Conservation (phyloP, 1,139 yeast species). For the Geotrichum klebahnii region DNA sequence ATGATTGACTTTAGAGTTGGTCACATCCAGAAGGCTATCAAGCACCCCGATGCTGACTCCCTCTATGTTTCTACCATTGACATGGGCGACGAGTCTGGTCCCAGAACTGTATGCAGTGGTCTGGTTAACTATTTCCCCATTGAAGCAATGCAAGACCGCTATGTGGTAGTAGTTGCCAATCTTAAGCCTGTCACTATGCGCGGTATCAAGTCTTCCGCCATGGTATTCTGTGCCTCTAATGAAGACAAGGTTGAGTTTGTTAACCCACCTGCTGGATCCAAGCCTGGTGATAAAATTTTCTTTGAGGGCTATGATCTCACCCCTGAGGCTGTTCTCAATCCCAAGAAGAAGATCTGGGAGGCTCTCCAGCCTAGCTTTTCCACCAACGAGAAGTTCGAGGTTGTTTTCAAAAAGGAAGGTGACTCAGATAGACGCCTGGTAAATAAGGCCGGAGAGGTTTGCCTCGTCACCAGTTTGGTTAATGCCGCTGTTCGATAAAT, state of each 20-base stretch:
- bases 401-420: slow-evolving; percentile 77
- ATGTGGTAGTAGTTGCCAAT: slow-evolving; percentile 80
- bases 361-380: slow-evolving; percentile 85
- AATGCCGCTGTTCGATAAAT: slow-evolving; percentile 69
- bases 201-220: slow-evolving; percentile 90
- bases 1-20: slow-evolving; percentile 93
- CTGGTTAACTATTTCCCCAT: slow-evolving; percentile 71
- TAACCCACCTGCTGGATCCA: slow-evolving; percentile 89
- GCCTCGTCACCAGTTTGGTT: slow-evolving; percentile 64
- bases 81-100: slow-evolving; percentile 92
- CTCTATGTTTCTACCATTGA: slow-evolving; percentile 94
- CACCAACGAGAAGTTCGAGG: slow-evolving; percentile 71
- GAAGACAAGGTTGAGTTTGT: slow-evolving; percentile 72
- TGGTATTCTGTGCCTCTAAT: slow-evolving; percentile 91
- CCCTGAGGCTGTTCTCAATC: slow-evolving; percentile 91
- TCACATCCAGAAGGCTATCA: slow-evolving; percentile 89
- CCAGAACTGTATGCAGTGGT: slow-evolving; percentile 97
- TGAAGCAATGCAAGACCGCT: slow-evolving; percentile 78
- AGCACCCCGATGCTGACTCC: slow-evolving; percentile 97
- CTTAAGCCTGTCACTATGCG: slow-evolving; percentile 90
- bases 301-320: slow-evolving; percentile 77
- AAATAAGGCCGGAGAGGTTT: slow-evolving; percentile 67
- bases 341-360: slow-evolving; percentile 98
- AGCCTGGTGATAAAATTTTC: slow-evolving; percentile 94
- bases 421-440: slow-evolving; percentile 73